phyloP scores from a whole-genome alignment of 225 moss, liverwort and hornwort genomes.

The Takakia lepidozioides region DNA sequence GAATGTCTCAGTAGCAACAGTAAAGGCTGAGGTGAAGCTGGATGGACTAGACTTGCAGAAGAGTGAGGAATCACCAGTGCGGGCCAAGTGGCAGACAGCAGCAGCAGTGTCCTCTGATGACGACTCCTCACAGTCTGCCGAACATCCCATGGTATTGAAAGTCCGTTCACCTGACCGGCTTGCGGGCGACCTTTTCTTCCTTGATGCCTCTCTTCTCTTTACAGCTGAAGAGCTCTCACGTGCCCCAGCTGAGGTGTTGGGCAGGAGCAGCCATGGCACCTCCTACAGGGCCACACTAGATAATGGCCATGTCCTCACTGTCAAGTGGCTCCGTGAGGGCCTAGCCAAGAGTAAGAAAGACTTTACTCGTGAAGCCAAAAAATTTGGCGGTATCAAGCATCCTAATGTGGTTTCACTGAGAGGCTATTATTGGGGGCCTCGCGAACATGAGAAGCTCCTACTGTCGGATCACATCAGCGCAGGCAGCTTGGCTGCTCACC shows the following conservation, averaged over 20 bases:
- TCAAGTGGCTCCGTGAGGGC: conserved; percentile 84
- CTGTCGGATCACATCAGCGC: conserved; percentile 59
- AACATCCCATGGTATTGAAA: conserved; percentile 50
- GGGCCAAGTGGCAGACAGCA: conserved; percentile 28
- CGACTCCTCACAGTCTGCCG: conserved; percentile 22
- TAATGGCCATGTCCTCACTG: conserved; percentile 55
- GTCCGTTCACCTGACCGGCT: conserved; percentile 58
- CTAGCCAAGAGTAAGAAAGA: conserved; percentile 70
- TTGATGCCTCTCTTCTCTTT: conserved; percentile 63
- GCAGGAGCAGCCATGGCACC: conserved; percentile 85
- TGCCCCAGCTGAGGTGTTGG: conserved; percentile 80
- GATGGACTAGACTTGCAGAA: conserved; percentile 52
- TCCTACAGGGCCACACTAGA: conserved; percentile 71
- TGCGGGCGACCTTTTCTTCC: conserved; percentile 77
- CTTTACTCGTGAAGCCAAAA: conserved; percentile 69
- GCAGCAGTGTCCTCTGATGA: conserved; percentile 23
- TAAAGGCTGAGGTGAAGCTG: conserved; percentile 36
- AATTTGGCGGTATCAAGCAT: conserved; percentile 80
- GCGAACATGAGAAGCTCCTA: conserved; percentile 83
- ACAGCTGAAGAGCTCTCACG: conserved; percentile 72
- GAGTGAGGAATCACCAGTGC: conserved; percentile 39
- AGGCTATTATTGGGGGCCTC: conserved; percentile 89
- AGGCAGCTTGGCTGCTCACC: conserved; percentile 65
- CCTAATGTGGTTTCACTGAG: conserved; percentile 62
- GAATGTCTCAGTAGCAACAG: conserved; percentile 41